A percentile compares a stretch with the other conserved stretches of the same genome.
Evolutionary conservation across 2,329 filamentous ascomycete genomes (phyloP).

Genomic region (Aspergillus sp.): DNA sequence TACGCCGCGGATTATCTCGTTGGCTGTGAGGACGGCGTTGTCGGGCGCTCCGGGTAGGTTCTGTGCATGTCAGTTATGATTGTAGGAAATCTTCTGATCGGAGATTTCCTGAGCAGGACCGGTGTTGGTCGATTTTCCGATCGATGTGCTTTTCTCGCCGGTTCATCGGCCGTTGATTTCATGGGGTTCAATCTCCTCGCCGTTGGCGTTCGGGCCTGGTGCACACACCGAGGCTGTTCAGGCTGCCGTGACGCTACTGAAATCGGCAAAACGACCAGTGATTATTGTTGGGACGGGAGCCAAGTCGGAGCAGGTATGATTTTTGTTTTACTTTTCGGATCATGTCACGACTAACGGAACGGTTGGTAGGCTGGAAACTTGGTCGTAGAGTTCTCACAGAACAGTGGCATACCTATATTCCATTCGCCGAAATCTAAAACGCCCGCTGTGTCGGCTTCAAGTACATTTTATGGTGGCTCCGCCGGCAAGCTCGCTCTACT

Average conservation of each 20-base stretch:
- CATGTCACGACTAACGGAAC: slow-evolving; percentile 10
- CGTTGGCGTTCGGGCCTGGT: slow-evolving; percentile 32
- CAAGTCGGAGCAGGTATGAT: neutral
- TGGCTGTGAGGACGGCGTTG: slow-evolving; percentile 41
- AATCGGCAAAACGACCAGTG: slow-evolving; percentile 37
- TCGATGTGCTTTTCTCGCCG: slow-evolving; percentile 41
- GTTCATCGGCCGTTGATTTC: slow-evolving; percentile 37
- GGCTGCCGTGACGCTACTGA: slow-evolving; percentile 31
- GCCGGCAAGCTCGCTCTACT: slow-evolving; percentile 37
- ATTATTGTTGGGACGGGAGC: slow-evolving; percentile 46
- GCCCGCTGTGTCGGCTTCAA: slow-evolving; percentile 28
- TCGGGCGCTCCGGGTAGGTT: slow-evolving; percentile 43
- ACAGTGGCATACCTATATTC: slow-evolving; percentile 42
- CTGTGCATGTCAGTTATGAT: slow-evolving; percentile 15
- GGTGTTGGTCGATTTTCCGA: slow-evolving; percentile 24
- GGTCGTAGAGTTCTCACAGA: slow-evolving; percentile 34
- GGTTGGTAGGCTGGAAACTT: slow-evolving; percentile 24
- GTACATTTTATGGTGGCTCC: slow-evolving; percentile 34
- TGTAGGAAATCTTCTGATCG: slow-evolving; percentile 16
- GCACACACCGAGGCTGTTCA: slow-evolving; percentile 39
- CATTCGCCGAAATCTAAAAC: slow-evolving; percentile 30
- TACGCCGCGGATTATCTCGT: slow-evolving; percentile 45
- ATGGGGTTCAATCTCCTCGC: slow-evolving; percentile 43
- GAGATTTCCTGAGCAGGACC: slow-evolving; percentile 17
- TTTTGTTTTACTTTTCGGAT: slow-evolving; percentile 1